Evolutionary conservation across 139 green algal species (phyloP), one percentile per base, ranked within the genome.

Genomic region (Chlorella sp.): DNA sequence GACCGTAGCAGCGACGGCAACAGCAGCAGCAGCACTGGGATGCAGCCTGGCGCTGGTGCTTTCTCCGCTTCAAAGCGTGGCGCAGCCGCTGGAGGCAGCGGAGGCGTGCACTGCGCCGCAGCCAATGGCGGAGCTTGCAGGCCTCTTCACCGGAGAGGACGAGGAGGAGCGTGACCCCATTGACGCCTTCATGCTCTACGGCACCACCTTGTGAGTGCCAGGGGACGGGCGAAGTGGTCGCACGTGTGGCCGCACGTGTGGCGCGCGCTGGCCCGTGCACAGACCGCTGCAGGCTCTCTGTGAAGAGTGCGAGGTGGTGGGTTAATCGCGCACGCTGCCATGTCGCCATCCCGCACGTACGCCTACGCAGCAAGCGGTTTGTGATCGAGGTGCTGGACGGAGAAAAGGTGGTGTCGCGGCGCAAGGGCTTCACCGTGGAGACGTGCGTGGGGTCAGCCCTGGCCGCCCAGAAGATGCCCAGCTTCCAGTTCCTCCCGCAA

Each of bases 81-180:
- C n/a, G n/a, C n/a, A n/a, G n/a, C n/a, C n/a, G n/a, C n/a, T n/a
- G n/a, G n/a, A n/a, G n/a, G n/a, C n/a, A n/a, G n/a, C n/a, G n/a
- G n/a, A n/a, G n/a, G n/a, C n/a, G n/a, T n/a, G n/a, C n/a, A n/a
- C n/a, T n/a, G n/a, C n/a, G n/a, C n/a, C n/a, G n/a, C n/a, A n/a
- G n/a, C n/a, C n/a, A n/a, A n/a, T n/a, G n/a, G 42, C 42, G 17
- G 42, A 55, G 10, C 10, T 55, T 17, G 42, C 42, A 17, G 42
- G 42, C 42, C 17, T 55, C 10, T 55, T 55, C 42, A n/a, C n/a
- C n/a, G n/a, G n/a, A n/a, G n/a, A n/a, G n/a, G n/a, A n/a, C n/a
- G n/a, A n/a, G n/a, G 67, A 72, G 4, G 66, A 71, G 29, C n/a
- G 67, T 5, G 67, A 72, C 29, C 67, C 67, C 23, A 63, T 72